phyloP scores from a whole-genome alignment of 768 basidiomycete species.

The Lactarius hengduanensis region DNA sequence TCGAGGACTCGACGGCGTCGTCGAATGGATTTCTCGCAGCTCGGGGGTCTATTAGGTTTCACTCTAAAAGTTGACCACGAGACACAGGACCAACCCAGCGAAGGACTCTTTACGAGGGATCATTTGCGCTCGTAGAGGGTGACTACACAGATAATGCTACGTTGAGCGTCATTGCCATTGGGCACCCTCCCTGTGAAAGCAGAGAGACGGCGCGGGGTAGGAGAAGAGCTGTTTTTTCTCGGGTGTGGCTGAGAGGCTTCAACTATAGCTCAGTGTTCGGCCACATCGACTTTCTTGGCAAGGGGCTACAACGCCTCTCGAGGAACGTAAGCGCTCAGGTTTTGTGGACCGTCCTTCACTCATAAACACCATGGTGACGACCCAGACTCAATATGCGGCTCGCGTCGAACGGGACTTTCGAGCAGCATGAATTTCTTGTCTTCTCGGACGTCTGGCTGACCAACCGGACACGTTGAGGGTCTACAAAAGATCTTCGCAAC shows the following conservation, averaged over 20 bases:
- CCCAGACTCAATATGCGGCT: slow-evolving; percentile 52
- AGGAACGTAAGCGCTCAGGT: slow-evolving; percentile 66
- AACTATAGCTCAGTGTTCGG: slow-evolving; percentile 80
- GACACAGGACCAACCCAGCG: slow-evolving; percentile 78
- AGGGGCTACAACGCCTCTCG: slow-evolving; percentile 81
- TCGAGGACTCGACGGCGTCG: slow-evolving; percentile 93
- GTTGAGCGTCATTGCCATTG: slow-evolving; percentile 88
- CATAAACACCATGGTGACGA: not conserved
- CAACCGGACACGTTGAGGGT: slow-evolving; percentile 78
- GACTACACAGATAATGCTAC: slow-evolving; percentile 93
- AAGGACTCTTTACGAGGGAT: slow-evolving; percentile 97
- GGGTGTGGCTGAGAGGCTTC: slow-evolving; percentile 22
- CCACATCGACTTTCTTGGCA: slow-evolving; percentile 96
- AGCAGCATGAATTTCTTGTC: slow-evolving; percentile 86
- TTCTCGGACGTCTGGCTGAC: slow-evolving; percentile 97
- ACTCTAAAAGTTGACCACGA: slow-evolving; percentile 5
- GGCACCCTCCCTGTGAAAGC: slow-evolving; percentile 95
- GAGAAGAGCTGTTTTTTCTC: slow-evolving; percentile 26
- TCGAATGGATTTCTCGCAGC: slow-evolving; percentile 84
- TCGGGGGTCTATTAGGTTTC: slow-evolving; percentile 38
- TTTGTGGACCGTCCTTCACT: not conserved
- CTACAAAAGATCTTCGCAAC: slow-evolving; percentile 82
- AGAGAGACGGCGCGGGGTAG: slow-evolving; percentile 79
- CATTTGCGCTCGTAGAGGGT: slow-evolving; percentile 92
- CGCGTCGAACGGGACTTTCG: slow-evolving; percentile 66